Base-by-base conservation (phyloP, 2,329 filamentous ascomycete species). In the Scedosporium minutisporum region DNA sequence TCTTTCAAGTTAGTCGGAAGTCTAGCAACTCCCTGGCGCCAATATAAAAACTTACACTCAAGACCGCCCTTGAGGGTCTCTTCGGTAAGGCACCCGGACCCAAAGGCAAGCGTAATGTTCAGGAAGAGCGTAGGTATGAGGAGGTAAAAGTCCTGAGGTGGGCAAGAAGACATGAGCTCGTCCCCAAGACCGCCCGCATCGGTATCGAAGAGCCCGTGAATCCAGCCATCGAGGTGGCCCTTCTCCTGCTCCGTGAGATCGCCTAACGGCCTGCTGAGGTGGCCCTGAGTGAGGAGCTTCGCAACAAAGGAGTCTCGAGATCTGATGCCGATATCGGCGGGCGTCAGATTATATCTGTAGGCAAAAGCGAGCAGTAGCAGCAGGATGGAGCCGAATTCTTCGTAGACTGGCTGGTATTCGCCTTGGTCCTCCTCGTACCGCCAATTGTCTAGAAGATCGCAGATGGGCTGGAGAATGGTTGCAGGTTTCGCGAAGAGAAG, bases 341-440 rank as follows among this genome's bases (percentile, higher is more conserved):
- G 76, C 0, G 80, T 82, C 9, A 95, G 77, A 60, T 85, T 82
- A 68, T 93, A 93, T 14, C 91, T 86, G 70, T 91, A 84, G n/a
- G 88, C 82, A 66, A 92, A 87, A 0, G 88, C 88, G 60, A 93
- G 74, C 0, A 92, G 80, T 2, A 95, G 77, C 1, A 95, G 80
- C 6, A 95, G 75, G 16, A 93, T 86, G 0, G 88, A 86, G 0
- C 90, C 89, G 67, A 93, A 95, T 68, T 96, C 91, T 69, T 95
- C 91, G 68, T 95, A 95, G 0, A 92, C 86, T 0, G 90, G 90
- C 70, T 93, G 90, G 68, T 91, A 91, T 70, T 95, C 91, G 61
- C 85, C 87, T 73, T 93, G 89, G 67, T 93, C 90, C 65, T 92
- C 89, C 46, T 93, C 90, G 68, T 93, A 91, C 10, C 82, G 80